Evolutionary conservation across 495 filamentous ascomycete species (phyloP).

Genomic region (Xylaria cubensis): DNA sequence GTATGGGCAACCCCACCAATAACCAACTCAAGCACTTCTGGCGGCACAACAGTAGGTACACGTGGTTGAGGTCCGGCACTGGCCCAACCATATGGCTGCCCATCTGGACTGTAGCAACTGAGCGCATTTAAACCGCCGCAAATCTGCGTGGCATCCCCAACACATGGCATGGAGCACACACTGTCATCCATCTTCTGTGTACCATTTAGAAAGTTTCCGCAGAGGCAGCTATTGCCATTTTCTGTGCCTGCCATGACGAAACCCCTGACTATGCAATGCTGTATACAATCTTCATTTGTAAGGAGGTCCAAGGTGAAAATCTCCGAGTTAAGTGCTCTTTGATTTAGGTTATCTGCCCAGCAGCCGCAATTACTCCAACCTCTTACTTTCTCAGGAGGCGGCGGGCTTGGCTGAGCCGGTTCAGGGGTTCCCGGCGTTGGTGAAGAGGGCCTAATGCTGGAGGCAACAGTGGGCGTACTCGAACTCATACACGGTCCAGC

Average conservation of each 20-base stretch:
- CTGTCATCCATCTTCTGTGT: slow-evolving; percentile 49
- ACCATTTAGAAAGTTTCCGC: slow-evolving; percentile 56
- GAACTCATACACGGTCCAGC: slow-evolving; percentile 28
- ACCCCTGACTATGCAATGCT: slow-evolving; percentile 59
- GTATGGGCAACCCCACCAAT: slow-evolving; percentile 36
- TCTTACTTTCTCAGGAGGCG: slow-evolving; percentile 30
- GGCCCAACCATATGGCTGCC: slow-evolving; percentile 41
- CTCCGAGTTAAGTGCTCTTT: slow-evolving; percentile 58
- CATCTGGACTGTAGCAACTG: slow-evolving; percentile 48
- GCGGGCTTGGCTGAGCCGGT: slow-evolving; percentile 25
- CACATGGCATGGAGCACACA: slow-evolving; percentile 52
- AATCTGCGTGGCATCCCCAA: slow-evolving; percentile 48
- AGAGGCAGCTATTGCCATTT: slow-evolving; percentile 70
- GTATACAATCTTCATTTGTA: slow-evolving; percentile 65
- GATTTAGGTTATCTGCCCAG: slow-evolving; percentile 56
- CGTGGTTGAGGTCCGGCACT: slow-evolving; percentile 38
- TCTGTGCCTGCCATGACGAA: slow-evolving; percentile 67
- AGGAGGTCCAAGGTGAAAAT: slow-evolving; percentile 53
- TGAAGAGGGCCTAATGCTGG: slow-evolving; percentile 27
- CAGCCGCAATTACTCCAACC: slow-evolving; percentile 66
- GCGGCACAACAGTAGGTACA: slow-evolving; percentile 31
- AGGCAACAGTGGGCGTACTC: slow-evolving; percentile 22
- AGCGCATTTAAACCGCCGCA: slow-evolving; percentile 57
- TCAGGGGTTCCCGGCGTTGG: slow-evolving; percentile 21
- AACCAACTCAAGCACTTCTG: slow-evolving; percentile 31